Percentiles rank a stretch among this genome's conserved stretches.
phyloP scores from a whole-genome alignment of 192 early-diverging fungal species.

The Glomus cerebriforme region DNA sequence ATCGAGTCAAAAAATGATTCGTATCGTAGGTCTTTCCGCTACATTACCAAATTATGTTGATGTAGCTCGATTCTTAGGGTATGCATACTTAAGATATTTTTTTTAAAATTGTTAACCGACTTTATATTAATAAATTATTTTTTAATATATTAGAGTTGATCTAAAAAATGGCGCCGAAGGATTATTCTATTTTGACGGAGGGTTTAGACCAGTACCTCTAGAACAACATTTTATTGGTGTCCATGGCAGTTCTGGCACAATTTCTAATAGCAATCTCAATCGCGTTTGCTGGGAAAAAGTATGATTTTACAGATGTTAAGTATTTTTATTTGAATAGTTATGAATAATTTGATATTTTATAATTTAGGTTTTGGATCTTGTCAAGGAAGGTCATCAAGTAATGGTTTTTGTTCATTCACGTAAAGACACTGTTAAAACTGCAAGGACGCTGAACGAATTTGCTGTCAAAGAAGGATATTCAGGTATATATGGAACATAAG shows the following conservation, averaged over 20 bases:
- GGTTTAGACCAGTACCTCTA: constrained; percentile 93
- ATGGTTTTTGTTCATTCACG: constrained; percentile 99
- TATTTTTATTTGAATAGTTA: constrained; percentile 17
- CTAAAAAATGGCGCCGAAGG: constrained; percentile 48
- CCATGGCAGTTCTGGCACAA: constrained; percentile 83
- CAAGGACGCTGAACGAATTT: constrained; percentile 75
- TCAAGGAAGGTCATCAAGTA: constrained; percentile 89
- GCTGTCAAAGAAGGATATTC: constrained; percentile 62
- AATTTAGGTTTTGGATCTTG: constrained; percentile 56
- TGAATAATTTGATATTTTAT: not conserved
- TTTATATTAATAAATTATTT: not conserved
- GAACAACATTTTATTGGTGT: constrained; percentile 95
- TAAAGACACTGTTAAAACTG: constrained; percentile 97
- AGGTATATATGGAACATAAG: constrained; percentile 48
- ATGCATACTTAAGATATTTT: not conserved
- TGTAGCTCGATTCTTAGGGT: constrained; percentile 88
- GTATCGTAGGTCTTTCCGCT: constrained; percentile 95
- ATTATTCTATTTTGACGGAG: constrained; percentile 94
- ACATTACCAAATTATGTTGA: constrained; percentile 98
- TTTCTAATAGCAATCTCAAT: constrained; percentile 72
- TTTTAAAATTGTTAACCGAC: not conserved
- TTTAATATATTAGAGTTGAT: not conserved
- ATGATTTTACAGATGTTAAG: constrained; percentile 33
- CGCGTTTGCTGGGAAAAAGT: constrained; percentile 83
- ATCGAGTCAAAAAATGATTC: constrained; percentile 91